Percentiles rank a stretch among this genome's conserved stretches.
These are phyloP conservation scores for Chytriomyces confervae DNA, from an alignment of 192 early-diverging fungal genomes.

Conservation along the genomic window DNA sequence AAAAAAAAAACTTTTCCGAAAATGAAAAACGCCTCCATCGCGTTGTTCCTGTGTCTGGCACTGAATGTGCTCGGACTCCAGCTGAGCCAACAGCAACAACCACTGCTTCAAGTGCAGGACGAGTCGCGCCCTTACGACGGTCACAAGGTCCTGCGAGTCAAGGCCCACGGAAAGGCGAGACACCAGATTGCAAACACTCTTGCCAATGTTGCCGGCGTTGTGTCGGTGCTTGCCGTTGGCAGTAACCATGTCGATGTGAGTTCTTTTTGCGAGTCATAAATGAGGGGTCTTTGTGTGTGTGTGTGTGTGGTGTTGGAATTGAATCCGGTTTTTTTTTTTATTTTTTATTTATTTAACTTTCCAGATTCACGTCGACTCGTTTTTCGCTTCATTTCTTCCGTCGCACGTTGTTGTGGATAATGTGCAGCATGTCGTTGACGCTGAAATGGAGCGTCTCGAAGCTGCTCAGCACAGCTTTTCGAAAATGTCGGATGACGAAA, in stretches of 20 bases:
- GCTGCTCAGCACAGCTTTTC: background rate
- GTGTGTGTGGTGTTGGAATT: no score
- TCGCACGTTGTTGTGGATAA: conserved; percentile 12
- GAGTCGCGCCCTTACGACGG: no score
- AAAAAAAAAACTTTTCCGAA: no score
- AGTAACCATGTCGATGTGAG: conserved; percentile 18
- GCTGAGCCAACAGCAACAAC: no score
- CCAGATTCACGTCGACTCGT: conserved; percentile 22
- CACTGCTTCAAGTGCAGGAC: no score
- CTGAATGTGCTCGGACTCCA: no score
- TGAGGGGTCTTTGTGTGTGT: background rate
- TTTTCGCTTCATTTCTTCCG: conserved; percentile 2
- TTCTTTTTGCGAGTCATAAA: background rate
- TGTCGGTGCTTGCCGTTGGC: conserved; percentile 2
- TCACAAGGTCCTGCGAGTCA: no score
- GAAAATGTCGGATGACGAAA: conserved; percentile 4
- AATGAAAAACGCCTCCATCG: no score
- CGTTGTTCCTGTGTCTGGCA: no score
- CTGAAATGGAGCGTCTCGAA: conserved; percentile 22
- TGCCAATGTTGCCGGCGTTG: background rate
- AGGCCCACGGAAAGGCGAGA: no score
- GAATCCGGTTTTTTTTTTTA: background rate
- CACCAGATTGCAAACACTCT: background rate
- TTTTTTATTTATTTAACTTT: background rate
- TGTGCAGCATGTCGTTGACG: conserved; percentile 16